Conservation (phyloP, 306 rosid genomes). For the Ochetophila trinervis region DNA sequence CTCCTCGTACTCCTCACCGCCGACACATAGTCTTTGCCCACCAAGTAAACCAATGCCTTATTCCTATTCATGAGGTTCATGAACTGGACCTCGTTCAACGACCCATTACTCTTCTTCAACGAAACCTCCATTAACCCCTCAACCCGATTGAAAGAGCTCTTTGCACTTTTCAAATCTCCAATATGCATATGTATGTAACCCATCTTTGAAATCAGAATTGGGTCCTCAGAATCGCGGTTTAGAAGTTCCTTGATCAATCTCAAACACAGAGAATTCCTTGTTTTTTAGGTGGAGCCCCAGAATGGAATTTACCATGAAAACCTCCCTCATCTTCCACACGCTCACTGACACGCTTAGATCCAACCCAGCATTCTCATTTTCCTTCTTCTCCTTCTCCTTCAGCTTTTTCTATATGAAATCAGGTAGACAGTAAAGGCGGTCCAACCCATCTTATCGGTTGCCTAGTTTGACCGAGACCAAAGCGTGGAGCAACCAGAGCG, state of each 20-base stretch:
- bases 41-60: constrained; percentile 75
- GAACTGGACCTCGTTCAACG: constrained; percentile 50
- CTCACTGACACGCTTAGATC: constrained; percentile 26
- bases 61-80: constrained; percentile 69
- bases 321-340: constrained; percentile 64
- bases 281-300: constrained; percentile 68
- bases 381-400: constrained; percentile 34
- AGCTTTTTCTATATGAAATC: constrained; percentile 48
- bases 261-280: constrained; percentile 67
- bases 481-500: constrained; percentile 79
- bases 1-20: constrained; percentile 87
- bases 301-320: constrained; percentile 62
- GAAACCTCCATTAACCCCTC: constrained; percentile 50
- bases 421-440: constrained; percentile 76
- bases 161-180: constrained; percentile 84
- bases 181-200: constrained; percentile 82
- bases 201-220: constrained; percentile 65
- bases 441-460: constrained; percentile 75
- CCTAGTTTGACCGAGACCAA: constrained; percentile 67
- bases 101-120: constrained; percentile 29
- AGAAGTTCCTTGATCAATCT: constrained; percentile 52
- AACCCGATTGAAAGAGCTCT: constrained; percentile 55
- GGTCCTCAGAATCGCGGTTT: constrained; percentile 39
- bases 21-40: constrained; percentile 84
- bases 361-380: neutral